Evolutionary conservation across 352 stramenopile genomes (phyloP).

Genomic region (Phytophthora pini): DNA sequence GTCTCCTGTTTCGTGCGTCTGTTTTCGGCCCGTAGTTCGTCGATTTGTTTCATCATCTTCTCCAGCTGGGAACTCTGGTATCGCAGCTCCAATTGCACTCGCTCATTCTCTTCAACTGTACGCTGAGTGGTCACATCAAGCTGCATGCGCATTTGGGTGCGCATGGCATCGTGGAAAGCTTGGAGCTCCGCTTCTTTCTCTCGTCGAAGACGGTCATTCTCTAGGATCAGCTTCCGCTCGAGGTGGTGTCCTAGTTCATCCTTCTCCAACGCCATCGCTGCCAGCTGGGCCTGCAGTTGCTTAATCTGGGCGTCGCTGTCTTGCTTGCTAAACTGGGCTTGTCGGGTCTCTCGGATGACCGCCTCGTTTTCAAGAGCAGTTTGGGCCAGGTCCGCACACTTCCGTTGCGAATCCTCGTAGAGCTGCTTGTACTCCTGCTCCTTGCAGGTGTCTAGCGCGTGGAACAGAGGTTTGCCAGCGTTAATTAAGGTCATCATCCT

Average conservation of each 20-base stretch:
- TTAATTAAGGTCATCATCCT: constrained; percentile 51
- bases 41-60: constrained; percentile 57
- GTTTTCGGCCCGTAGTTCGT: constrained; percentile 47
- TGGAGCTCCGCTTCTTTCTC: constrained; percentile 59
- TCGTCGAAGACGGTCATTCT: constrained; percentile 57
- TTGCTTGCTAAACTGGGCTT: constrained; percentile 47
- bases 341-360: constrained; percentile 43
- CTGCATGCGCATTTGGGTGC: constrained; percentile 57
- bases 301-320: constrained; percentile 38
- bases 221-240: constrained; percentile 66
- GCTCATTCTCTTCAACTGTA: constrained; percentile 71
- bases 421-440: constrained; percentile 64
- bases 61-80: constrained; percentile 70
- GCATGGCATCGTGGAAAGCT: constrained; percentile 53
- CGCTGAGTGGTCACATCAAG: constrained; percentile 66
- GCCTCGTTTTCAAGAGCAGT: constrained; percentile 38
- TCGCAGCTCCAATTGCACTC: constrained; percentile 64
- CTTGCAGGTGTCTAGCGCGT: constrained; percentile 60
- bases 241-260: constrained; percentile 56
- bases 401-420: constrained; percentile 47
- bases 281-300: constrained; percentile 35
- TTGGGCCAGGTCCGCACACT: constrained; percentile 43
- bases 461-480: constrained; percentile 53
- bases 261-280: constrained; percentile 37
- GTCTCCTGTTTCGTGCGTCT: constrained; percentile 50